phyloP scores from a whole-genome alignment of 352 stramenopile species.

The Globisporangium polare region DNA sequence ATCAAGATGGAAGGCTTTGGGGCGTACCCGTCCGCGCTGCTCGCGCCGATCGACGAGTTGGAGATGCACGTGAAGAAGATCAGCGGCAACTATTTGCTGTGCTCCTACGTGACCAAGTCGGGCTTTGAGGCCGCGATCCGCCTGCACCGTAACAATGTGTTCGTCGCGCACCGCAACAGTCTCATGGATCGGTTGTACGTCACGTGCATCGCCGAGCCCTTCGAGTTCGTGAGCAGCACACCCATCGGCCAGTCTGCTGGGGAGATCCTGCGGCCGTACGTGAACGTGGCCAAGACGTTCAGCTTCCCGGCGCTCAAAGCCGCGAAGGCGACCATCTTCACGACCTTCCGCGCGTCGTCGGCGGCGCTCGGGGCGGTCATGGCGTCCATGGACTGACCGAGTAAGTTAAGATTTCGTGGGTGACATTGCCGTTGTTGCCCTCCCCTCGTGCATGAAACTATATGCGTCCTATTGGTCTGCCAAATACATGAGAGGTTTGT shows the following conservation, averaged over 20 bases:
- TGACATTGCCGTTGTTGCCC: background rate
- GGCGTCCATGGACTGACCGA: constrained; percentile 52
- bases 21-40: constrained; percentile 59
- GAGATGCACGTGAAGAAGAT: constrained; percentile 81
- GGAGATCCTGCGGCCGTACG: constrained; percentile 56
- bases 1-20: constrained; percentile 80
- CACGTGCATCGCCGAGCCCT: constrained; percentile 54
- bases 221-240: constrained; percentile 67
- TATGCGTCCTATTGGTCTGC: background rate
- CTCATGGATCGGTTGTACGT: constrained; percentile 70
- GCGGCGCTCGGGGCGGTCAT: constrained; percentile 68
- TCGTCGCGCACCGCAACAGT: constrained; percentile 69
- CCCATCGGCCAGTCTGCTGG: constrained; percentile 54
- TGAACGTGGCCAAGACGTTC: constrained; percentile 66
- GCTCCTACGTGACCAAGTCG: constrained; percentile 59
- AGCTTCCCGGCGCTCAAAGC: constrained; percentile 65
- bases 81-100: constrained; percentile 75
- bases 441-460: background rate
- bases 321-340: constrained; percentile 60
- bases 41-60: constrained; percentile 60
- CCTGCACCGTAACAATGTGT: constrained; percentile 76
- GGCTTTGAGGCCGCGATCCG: constrained; percentile 59
- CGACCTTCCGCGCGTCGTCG: constrained; percentile 62
- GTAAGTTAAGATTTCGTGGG: background rate
- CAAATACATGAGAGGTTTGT: background rate